Percentiles rank a stretch among this genome's conserved stretches.
phyloP scores from a whole-genome alignment of 1,284 basidiomycete genomes.

The Cryptococcus jaspeensis region DNA sequence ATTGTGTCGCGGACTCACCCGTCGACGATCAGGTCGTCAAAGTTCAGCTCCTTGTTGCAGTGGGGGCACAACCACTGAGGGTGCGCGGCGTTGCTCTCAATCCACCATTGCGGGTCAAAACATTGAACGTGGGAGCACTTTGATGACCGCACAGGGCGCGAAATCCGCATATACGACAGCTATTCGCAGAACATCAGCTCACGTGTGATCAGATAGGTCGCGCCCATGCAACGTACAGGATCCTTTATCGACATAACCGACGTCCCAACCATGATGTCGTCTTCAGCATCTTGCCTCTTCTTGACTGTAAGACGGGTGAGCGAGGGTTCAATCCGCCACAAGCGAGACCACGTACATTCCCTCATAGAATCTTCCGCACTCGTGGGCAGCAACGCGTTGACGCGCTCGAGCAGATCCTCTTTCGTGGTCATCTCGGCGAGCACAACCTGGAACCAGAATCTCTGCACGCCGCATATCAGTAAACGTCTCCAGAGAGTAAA shows the following conservation, averaged over 20 bases:
- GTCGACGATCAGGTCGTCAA: slow-evolving; percentile 84
- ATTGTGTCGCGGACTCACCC: slow-evolving; percentile 60
- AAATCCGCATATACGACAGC: slow-evolving; percentile 86
- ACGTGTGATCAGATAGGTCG: background rate
- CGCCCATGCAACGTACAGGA: slow-evolving; percentile 62
- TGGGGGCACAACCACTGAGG: slow-evolving; percentile 97
- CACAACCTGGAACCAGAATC: slow-evolving; percentile 80
- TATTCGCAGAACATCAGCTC: slow-evolving; percentile 42
- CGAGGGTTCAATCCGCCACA: background rate
- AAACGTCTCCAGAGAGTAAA: background rate
- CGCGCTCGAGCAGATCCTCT: slow-evolving; percentile 61
- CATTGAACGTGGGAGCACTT: slow-evolving; percentile 90
- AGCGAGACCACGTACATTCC: slow-evolving; percentile 15
- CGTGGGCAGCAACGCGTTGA: slow-evolving; percentile 26
- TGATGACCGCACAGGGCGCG: slow-evolving; percentile 77
- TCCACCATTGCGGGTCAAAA: slow-evolving; percentile 94
- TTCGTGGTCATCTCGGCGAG: slow-evolving; percentile 71
- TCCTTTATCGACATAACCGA: slow-evolving; percentile 87
- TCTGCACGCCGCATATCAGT: slow-evolving; percentile 54
- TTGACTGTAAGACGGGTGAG: slow-evolving; percentile 57
- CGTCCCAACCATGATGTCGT: slow-evolving; percentile 82
- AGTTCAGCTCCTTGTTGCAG: slow-evolving; percentile 75
- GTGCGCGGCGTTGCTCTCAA: slow-evolving; percentile 91
- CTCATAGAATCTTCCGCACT: slow-evolving; percentile 25
- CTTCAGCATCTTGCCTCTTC: slow-evolving; percentile 64